Evolutionary conservation across 1,284 basidiomycete species (phyloP).

Genomic region (Leccinum fuscescens): DNA sequence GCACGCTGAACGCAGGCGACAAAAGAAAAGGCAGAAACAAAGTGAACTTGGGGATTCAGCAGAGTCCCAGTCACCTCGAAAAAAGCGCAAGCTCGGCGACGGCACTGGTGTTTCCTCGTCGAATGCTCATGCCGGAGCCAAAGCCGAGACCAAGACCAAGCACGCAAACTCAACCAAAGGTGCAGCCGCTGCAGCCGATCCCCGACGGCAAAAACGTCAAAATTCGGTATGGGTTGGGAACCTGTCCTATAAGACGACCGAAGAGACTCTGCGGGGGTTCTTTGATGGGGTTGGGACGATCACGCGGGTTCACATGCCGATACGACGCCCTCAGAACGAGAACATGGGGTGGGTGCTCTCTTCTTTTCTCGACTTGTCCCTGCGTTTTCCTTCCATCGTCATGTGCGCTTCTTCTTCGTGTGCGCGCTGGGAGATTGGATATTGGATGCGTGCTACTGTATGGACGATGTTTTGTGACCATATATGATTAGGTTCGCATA

Average conservation of each 20-base stretch:
- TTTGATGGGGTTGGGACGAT: slow-evolving; percentile 73
- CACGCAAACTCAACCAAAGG: background rate
- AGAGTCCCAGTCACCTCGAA: slow-evolving; percentile 26
- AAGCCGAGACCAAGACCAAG: background rate
- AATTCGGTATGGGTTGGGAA: slow-evolving; percentile 97
- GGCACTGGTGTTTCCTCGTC: slow-evolving; percentile 29
- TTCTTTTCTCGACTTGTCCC: background rate
- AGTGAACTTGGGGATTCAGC: background rate
- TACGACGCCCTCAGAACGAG: slow-evolving; percentile 55
- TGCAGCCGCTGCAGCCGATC: slow-evolving; percentile 5
- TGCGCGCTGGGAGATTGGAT: background rate
- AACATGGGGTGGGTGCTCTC: slow-evolving; percentile 57
- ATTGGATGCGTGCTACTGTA: background rate
- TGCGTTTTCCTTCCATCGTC: background rate
- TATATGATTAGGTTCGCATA: slow-evolving; percentile 79
- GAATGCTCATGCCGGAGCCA: background rate
- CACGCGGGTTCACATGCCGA: slow-evolving; percentile 74
- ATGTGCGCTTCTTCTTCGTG: background rate
- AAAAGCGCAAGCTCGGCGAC: slow-evolving; percentile 50
- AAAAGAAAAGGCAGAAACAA: slow-evolving; percentile 50
- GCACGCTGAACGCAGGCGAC: slow-evolving; percentile 66
- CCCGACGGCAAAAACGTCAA: slow-evolving; percentile 47
- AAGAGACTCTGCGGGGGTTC: slow-evolving; percentile 67
- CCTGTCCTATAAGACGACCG: slow-evolving; percentile 86
- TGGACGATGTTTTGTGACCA: slow-evolving; percentile 5